A percentile compares a stretch with the other conserved stretches of the same genome.
These are phyloP conservation scores for Royoungia palumana DNA, from an alignment of 768 basidiomycete species.

Conservation along the genomic window DNA sequence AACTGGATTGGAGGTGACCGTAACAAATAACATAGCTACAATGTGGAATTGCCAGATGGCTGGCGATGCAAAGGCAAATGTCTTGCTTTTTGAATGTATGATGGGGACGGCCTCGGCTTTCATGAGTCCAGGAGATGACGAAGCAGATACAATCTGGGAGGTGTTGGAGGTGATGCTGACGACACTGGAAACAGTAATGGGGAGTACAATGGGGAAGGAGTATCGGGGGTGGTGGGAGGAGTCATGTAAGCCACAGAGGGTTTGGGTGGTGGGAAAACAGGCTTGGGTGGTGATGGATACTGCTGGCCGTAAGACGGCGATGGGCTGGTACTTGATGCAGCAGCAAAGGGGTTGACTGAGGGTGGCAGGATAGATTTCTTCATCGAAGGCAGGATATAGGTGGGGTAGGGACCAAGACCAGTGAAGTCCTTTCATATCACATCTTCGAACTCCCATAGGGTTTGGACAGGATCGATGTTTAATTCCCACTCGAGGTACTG, in stretches of 20 bases:
- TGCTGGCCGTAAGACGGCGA: constrained; percentile 28
- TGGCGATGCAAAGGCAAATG: constrained; percentile 63
- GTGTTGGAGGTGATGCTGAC: constrained; percentile 60
- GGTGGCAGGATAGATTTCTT: not conserved
- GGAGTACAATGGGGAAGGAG: constrained; percentile 52
- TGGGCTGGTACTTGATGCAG: constrained; percentile 28
- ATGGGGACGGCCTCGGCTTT: constrained; percentile 22
- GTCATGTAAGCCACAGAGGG: too few relatives aligned
- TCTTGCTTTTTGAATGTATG: constrained; percentile 48
- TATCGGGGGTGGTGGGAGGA: constrained; percentile 46
- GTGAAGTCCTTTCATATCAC: not conserved
- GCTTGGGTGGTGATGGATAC: constrained; percentile 32
- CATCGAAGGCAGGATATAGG: not conserved
- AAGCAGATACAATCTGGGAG: constrained; percentile 45
- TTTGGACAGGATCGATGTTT: too few relatives aligned
- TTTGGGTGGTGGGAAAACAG: constrained; percentile 15
- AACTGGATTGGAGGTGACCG: too few relatives aligned
- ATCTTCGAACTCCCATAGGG: not conserved
- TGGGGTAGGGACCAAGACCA: too few relatives aligned
- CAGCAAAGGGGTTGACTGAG: constrained; percentile 30
- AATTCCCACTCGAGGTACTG: too few relatives aligned
- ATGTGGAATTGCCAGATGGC: constrained; percentile 51
- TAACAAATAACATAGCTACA: constrained; percentile 23
- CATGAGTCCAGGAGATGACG: constrained; percentile 35
- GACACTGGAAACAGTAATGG: constrained; percentile 54